Percentiles rank a stretch among this genome's conserved stretches.
phyloP scores from a whole-genome alignment of 1,284 basidiomycete species.

The Rhodotorula sp. region DNA sequence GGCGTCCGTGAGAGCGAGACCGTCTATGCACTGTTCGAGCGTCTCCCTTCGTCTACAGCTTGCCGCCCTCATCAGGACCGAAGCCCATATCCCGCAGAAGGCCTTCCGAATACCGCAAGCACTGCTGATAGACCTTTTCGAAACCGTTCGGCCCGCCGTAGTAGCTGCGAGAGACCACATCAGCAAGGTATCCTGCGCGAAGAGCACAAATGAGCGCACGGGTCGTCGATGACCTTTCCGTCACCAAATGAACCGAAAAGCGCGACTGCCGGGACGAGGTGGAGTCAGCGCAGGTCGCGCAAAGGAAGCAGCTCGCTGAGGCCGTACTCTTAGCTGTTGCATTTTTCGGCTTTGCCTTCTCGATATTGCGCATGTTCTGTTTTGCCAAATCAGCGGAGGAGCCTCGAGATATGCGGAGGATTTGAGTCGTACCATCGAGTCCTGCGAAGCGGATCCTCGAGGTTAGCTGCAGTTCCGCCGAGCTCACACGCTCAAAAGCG shows the following conservation, averaged over 20 bases:
- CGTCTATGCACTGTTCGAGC: not conserved
- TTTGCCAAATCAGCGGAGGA: not conserved
- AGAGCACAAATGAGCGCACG: slow-evolving; percentile 16
- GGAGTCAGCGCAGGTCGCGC: not conserved
- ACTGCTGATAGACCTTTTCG: slow-evolving; percentile 42
- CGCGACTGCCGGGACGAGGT: slow-evolving; percentile 12
- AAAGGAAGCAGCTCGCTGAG: not conserved
- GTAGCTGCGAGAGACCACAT: not conserved
- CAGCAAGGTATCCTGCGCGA: not conserved
- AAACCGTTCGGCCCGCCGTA: slow-evolving; percentile 37
- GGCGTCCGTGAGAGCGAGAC: not conserved
- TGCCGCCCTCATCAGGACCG: slow-evolving; percentile 9
- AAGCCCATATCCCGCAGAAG: slow-evolving; percentile 37
- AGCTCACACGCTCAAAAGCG: not conserved
- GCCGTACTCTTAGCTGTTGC: slow-evolving; percentile 29
- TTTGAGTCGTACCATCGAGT: not conserved
- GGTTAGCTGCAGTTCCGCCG: not conserved
- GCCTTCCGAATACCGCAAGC: slow-evolving; percentile 36
- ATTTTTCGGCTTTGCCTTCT: slow-evolving; percentile 18
- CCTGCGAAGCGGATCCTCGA: not conserved
- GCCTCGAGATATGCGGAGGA: not conserved
- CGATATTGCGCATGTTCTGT: slow-evolving; percentile 42
- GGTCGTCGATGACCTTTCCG: slow-evolving; percentile 40
- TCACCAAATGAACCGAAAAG: slow-evolving; percentile 42
- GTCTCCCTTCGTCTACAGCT: slow-evolving; percentile 11